Evolutionary conservation across 805 yeast genomes (phyloP), one percentile per base, ranked within the genome.

Genomic region (Danielozyma ontarioensis): DNA sequence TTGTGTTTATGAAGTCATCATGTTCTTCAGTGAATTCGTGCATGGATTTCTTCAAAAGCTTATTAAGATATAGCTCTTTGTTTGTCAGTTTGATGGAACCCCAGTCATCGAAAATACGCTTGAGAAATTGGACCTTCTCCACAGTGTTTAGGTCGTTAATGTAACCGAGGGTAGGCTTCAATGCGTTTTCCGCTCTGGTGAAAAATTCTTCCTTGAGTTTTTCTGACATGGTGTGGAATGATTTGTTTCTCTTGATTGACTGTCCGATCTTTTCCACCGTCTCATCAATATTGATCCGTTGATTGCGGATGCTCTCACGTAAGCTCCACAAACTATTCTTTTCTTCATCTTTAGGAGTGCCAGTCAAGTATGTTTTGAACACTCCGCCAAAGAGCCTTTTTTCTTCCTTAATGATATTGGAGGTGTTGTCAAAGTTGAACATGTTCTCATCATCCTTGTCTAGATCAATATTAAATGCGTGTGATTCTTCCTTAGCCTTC

Each of bases 91-190:
- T 29, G 25, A 29, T 26, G 10, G 32, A 33, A n/a, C 30, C 29
- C 44, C 50, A 50, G 13, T 45, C 32, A 3, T 17, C 16, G 13
- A 52, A 33, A 10, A 50, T 31, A 15, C 22, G 22, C 6, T 40
- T 29, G 13, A 54, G 42, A 25, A 49, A 55, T 11, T 25, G 45
- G 8, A 51, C 42, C 14, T 53, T 31, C 10, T 41, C 47, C 15
- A 36, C 33, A 7, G 45, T 31, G 1, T 29, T 32, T 12, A 55
- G 31, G 2, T 32, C 31, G 14, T 33, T 34, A 10, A 60, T 49
- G 33, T 56, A 37, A 2, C 41, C 41, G 3, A 53, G 23, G 0
- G 61, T 54, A 7, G 57, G 51, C 5, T 26, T 28, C 37, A 58
- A 45, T 2, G 55, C 49, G 13, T 17, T 16, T 8, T 34, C 29